Evolutionary conservation across 441 rosid species (phyloP), one percentile per base, ranked within the genome.

Genomic region (Omphalea diandra): DNA sequence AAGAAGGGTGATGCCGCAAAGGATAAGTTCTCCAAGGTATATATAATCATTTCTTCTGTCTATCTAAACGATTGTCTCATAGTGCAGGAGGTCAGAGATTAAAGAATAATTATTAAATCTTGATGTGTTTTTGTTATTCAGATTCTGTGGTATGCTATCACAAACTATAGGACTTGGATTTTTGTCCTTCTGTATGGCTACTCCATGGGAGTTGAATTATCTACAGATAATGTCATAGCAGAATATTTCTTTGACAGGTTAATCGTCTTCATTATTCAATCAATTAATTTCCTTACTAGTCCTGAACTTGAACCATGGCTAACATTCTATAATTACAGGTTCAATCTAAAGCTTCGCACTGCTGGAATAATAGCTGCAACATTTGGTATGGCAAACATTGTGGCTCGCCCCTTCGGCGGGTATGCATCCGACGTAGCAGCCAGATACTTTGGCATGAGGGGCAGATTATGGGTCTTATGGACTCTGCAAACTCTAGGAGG

Each of bases 241-340:
- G 96, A 91, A 67, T 89, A 89, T 71, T 91, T 91, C 80, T 91
- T 67, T 26, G 96, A 91, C 67, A 85, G 94, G 88, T 84, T n/a
- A n/a, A n/a, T n/a, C n/a, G n/a, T n/a, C n/a, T n/a, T n/a, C n/a
- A n/a, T n/a, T n/a, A n/a, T n/a, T n/a, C n/a, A n/a, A n/a, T n/a
- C n/a, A n/a, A 26, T 31, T 41, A 57, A 8, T 3, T 1, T 17
- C 3, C 24, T 65, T 8, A 6, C 15, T 66, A 18, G n/a, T n/a
- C 57, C 14, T 36, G 12, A 15, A n/a, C 27, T 9, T 47, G 2
- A 17, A 22, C 22, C 12, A n/a, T n/a, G n/a, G n/a, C n/a, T n/a
- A n/a, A n/a, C n/a, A n/a, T n/a, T n/a, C n/a, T n/a, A n/a, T 20
- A 4, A 50, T 6, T 50, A 32, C 77, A 88, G 95, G 78, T 91